phyloP scores from a whole-genome alignment of 257 asterid genomes.

The Gentiana macrophylla region DNA sequence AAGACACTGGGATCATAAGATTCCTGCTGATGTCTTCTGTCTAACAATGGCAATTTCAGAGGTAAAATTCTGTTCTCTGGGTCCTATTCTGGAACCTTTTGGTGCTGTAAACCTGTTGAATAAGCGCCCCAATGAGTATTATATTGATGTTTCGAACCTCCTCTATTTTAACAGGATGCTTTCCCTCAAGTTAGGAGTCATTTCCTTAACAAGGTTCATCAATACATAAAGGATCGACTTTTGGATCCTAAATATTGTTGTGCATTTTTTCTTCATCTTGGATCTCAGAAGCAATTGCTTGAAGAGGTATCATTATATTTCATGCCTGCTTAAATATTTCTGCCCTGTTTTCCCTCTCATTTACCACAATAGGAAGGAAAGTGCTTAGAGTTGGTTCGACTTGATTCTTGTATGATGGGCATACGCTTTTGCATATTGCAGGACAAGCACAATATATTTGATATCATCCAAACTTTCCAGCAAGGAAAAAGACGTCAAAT shows the following conservation, averaged over 20 bases:
- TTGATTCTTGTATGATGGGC: slow-evolving; percentile 1
- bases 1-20: slow-evolving; percentile 89
- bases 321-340: neutral
- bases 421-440: slow-evolving; percentile 33
- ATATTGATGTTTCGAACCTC: too few relatives aligned
- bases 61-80: slow-evolving; percentile 30
- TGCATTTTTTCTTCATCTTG: slow-evolving; percentile 71
- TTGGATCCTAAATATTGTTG: slow-evolving; percentile 89
- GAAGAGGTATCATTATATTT: slow-evolving; percentile 10
- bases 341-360: neutral
- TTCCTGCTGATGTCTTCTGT: slow-evolving; percentile 76
- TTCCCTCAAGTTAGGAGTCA: slow-evolving; percentile 72
- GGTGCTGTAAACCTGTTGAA: too few relatives aligned
- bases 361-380: neutral
- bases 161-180: slow-evolving; percentile 33
- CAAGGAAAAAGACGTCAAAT: slow-evolving; percentile 69
- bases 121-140: too few relatives aligned
- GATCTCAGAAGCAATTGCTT: slow-evolving; percentile 34
- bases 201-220: slow-evolving; percentile 72
- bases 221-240: slow-evolving; percentile 76
- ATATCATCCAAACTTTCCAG: slow-evolving; percentile 82
- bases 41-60: slow-evolving; percentile 70
- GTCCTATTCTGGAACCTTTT: neutral
- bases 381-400: neutral
- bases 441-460: slow-evolving; percentile 71